These are phyloP conservation scores for Colletotrichum gloeosporioides DNA, from an alignment of 2,329 filamentous ascomycete genomes.

Conservation along the genomic window DNA sequence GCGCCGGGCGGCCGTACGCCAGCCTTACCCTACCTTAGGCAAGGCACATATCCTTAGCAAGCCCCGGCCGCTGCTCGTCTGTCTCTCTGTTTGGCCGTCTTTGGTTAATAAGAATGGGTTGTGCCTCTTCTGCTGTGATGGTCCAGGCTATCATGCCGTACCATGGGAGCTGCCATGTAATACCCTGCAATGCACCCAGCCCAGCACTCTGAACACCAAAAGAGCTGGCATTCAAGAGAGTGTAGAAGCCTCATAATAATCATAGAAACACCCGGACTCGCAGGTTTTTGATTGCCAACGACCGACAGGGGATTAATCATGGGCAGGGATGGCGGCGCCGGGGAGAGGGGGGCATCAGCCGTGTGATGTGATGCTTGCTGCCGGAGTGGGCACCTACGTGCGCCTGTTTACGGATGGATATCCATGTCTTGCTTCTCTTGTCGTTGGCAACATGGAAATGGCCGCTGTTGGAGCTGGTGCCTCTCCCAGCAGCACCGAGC, in stretches of 20 bases:
- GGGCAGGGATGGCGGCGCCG: background rate
- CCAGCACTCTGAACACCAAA: background rate
- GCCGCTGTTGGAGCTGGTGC: background rate
- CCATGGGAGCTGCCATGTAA: background rate
- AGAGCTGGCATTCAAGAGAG: background rate
- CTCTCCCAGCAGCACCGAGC: background rate
- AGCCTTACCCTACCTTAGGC: slow-evolving; percentile 1
- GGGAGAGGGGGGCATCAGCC: background rate
- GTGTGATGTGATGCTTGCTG: background rate
- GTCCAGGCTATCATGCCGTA: background rate
- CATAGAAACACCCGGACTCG: background rate
- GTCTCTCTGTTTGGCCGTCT: slow-evolving; percentile 12
- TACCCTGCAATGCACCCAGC: background rate
- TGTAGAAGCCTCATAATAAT: background rate
- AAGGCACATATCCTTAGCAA: background rate
- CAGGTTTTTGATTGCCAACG: background rate
- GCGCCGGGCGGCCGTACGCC: slow-evolving; percentile 6
- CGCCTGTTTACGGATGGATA: background rate
- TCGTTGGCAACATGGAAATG: background rate
- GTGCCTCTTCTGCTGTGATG: background rate
- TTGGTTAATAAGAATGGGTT: slow-evolving; percentile 18
- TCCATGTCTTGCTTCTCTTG: background rate
- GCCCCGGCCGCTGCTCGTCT: background rate
- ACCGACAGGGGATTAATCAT: background rate
- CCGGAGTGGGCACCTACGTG: background rate